Conservation (phyloP, 169 alveolate genomes). For the Babesia caballi region DNA sequence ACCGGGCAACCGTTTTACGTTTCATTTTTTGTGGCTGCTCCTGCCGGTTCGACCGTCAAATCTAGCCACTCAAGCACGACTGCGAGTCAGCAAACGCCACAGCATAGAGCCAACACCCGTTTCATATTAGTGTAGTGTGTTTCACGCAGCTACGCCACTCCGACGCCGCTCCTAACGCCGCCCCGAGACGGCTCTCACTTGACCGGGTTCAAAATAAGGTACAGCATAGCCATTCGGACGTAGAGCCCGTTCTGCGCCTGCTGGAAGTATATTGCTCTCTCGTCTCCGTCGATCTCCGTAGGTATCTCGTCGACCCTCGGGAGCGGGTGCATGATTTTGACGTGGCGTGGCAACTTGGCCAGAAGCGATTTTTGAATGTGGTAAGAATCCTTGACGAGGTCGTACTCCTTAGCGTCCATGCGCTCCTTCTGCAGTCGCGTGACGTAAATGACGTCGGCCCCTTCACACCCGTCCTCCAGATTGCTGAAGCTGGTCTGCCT, state of each 20-base stretch:
- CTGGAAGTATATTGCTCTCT: conserved; percentile 71
- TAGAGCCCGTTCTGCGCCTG: conserved; percentile 84
- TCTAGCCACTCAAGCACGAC: too few relatives aligned
- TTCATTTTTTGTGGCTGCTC: too few relatives aligned
- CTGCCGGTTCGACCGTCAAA: too few relatives aligned
- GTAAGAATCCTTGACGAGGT: conserved; percentile 36
- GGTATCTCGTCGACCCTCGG: conserved; percentile 81
- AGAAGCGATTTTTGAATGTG: conserved; percentile 53
- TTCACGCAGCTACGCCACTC: too few relatives aligned
- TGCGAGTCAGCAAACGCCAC: too few relatives aligned
- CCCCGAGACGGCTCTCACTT: too few relatives aligned
- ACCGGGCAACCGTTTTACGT: too few relatives aligned
- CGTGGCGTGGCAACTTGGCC: conserved; percentile 59
- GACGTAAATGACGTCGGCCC: conserved; percentile 75
- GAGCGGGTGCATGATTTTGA: conserved; percentile 77
- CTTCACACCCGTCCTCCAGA: conserved; percentile 50
- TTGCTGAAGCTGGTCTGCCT: conserved; percentile 66
- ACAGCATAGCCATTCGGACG: conserved; percentile 83
- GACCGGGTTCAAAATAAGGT: conserved; percentile 56
- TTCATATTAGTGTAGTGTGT: too few relatives aligned
- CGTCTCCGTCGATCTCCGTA: conserved; percentile 70
- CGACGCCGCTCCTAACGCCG: too few relatives aligned
- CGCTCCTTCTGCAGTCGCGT: conserved; percentile 81
- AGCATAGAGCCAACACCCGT: too few relatives aligned
- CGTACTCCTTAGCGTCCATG: conserved; percentile 57